Conservation (phyloP, 2,329 filamentous ascomycete species). For the Phialophora tarda region DNA sequence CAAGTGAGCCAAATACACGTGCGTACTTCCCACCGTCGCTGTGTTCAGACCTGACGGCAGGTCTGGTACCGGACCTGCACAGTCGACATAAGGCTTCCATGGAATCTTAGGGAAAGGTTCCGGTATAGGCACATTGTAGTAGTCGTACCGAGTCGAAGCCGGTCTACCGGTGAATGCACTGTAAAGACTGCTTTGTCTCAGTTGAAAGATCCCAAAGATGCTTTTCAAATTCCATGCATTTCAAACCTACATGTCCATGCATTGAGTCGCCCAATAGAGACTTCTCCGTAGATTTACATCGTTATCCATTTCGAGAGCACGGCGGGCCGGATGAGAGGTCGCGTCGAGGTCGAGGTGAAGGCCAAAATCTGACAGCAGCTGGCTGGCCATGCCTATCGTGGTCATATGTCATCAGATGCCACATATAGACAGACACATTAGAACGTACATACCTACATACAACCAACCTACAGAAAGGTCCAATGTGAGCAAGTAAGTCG, state of each 20-base stretch:
- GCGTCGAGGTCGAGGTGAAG: conserved; percentile 42
- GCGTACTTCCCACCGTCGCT: too few relatives aligned
- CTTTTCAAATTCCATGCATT: background rate
- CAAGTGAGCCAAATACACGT: too few relatives aligned
- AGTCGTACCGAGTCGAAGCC: too few relatives aligned
- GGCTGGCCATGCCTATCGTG: conserved; percentile 50
- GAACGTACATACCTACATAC: conserved; percentile 10
- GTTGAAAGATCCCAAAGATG: background rate
- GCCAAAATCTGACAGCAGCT: conserved; percentile 54
- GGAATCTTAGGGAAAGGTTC: too few relatives aligned
- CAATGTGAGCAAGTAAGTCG: background rate
- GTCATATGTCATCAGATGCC: too few relatives aligned
- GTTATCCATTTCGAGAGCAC: background rate
- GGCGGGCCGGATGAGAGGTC: background rate
- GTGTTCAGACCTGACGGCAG: too few relatives aligned
- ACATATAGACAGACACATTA: background rate
- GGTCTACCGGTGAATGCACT: background rate
- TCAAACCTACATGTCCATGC: conserved; percentile 22
- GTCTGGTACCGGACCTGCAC: too few relatives aligned
- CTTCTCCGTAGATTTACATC: conserved; percentile 37
- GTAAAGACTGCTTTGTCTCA: background rate
- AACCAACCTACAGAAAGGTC: conserved; percentile 15
- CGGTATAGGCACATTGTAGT: too few relatives aligned
- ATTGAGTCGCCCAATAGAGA: conserved; percentile 49
- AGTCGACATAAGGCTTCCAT: too few relatives aligned